Percentiles rank a stretch among this genome's conserved stretches.
These are phyloP conservation scores for Adansonia digitata DNA, from an alignment of 345 rosid species.

Conservation along the genomic window DNA sequence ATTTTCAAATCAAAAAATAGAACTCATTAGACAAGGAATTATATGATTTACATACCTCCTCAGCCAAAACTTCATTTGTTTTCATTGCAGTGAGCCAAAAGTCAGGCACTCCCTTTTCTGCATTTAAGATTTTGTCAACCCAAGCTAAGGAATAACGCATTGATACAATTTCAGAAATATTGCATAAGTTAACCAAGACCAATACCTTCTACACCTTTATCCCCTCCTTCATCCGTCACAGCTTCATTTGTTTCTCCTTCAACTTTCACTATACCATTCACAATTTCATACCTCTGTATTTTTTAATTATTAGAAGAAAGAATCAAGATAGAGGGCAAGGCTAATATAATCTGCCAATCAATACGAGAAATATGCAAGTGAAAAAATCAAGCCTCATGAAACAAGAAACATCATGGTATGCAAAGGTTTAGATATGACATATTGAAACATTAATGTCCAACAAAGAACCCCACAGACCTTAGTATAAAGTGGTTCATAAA, in stretches of 20 bases:
- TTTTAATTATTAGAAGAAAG: neutral
- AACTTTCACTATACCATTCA: conserved; percentile 65
- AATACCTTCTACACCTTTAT: conserved; percentile 58
- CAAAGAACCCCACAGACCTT: conserved; percentile 38
- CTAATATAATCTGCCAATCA: neutral
- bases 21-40: neutral
- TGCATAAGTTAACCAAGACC: neutral
- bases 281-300: conserved; percentile 73
- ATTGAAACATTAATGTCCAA: neutral
- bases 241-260: conserved; percentile 51
- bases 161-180: conserved; percentile 10
- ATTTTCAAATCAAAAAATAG: neutral
- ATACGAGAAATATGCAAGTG: neutral
- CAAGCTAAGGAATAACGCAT: conserved; percentile 7
- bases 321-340: neutral
- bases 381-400: neutral
- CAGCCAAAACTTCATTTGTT: conserved; percentile 77
- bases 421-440: neutral
- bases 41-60: conserved; percentile 49
- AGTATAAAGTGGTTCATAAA: conserved; percentile 72
- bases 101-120: conserved; percentile 94
- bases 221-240: conserved; percentile 45
- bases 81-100: conserved; percentile 97
- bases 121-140: conserved; percentile 5
- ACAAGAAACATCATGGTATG: neutral